phyloP scores from a whole-genome alignment of 1,284 basidiomycete species.

The Ustilago lituana region DNA sequence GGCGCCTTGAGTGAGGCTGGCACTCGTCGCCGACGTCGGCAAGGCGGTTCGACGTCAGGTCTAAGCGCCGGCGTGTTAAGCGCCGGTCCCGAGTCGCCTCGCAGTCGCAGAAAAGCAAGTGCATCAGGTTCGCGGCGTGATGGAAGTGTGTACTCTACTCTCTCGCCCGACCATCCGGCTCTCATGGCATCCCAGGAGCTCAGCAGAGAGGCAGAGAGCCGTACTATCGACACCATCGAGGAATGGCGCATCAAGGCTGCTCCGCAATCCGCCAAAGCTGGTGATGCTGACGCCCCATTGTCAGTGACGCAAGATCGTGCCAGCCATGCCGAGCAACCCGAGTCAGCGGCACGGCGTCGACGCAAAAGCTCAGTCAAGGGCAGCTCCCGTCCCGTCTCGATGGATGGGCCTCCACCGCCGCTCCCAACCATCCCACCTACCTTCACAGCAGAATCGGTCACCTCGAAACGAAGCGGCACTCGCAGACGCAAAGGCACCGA shows the following conservation, averaged over 20 bases:
- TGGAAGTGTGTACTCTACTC: constrained; percentile 16
- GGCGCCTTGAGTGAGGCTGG: constrained; percentile 47
- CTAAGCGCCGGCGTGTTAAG: constrained; percentile 48
- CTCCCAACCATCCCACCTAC: constrained; percentile 15
- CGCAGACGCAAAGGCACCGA: constrained; percentile 19
- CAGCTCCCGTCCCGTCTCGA: constrained; percentile 25
- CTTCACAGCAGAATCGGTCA: constrained; percentile 22
- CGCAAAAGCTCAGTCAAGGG: constrained; percentile 30
- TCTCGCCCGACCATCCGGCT: constrained; percentile 32
- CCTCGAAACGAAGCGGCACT: constrained; percentile 26
- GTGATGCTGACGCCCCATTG: neutral
- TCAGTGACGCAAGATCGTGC: neutral
- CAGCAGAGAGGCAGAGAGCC: constrained; percentile 31
- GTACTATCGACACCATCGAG: constrained; percentile 44
- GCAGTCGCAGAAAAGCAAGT: constrained; percentile 34
- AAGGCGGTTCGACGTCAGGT: constrained; percentile 36
- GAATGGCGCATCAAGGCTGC: constrained; percentile 42
- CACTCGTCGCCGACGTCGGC: constrained; percentile 20
- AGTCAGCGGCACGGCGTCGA: constrained; percentile 19
- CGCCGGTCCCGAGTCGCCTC: constrained; percentile 37
- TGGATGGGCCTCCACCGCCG: constrained; percentile 25
- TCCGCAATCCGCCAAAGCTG: neutral
- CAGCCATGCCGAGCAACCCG: constrained; percentile 1
- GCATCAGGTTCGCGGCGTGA: constrained; percentile 17
- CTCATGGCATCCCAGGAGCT: constrained; percentile 37